phyloP scores from a whole-genome alignment of 148 eudicot species.

The Camellia sinensis region DNA sequence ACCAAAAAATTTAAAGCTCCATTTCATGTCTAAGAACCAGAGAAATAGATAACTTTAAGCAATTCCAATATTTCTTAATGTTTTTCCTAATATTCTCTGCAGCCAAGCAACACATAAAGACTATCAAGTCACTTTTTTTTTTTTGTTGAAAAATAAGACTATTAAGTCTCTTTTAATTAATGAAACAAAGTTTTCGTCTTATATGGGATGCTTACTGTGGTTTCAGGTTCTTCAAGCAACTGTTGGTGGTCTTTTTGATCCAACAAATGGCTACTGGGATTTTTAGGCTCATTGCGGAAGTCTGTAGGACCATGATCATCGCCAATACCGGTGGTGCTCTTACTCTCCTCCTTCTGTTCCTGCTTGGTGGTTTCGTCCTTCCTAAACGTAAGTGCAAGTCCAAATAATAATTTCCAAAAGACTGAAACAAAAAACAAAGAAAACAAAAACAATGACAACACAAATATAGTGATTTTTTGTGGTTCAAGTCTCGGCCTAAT shows the following conservation, averaged over 20 bases:
- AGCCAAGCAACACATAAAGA: no score
- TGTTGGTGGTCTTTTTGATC: conserved; percentile 65
- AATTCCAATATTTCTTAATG: no score
- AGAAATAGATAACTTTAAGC: no score
- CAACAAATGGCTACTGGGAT: conserved; percentile 99
- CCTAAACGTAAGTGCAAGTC: conserved; percentile 58
- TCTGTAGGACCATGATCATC: conserved; percentile 84
- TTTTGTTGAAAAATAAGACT: no score
- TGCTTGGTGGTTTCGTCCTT: conserved; percentile 95
- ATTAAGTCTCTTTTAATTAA: neutral
- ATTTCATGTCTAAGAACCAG: no score
- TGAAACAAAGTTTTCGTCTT: neutral
- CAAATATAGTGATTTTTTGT: no score
- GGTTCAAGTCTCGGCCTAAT: no score
- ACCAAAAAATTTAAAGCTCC: no score
- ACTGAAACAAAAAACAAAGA: neutral
- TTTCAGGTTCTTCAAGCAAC: conserved; percentile 86
- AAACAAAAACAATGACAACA: neutral
- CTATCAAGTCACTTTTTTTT: no score
- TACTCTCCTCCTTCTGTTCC: conserved; percentile 69
- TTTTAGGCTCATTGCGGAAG: conserved; percentile 74
- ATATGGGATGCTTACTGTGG: neutral
- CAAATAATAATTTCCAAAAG: neutral
- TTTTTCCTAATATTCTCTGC: no score
- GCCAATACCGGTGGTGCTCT: conserved; percentile 88